Conservation (phyloP, 1,284 basidiomycete species). For the Ustilago xerochloae region DNA sequence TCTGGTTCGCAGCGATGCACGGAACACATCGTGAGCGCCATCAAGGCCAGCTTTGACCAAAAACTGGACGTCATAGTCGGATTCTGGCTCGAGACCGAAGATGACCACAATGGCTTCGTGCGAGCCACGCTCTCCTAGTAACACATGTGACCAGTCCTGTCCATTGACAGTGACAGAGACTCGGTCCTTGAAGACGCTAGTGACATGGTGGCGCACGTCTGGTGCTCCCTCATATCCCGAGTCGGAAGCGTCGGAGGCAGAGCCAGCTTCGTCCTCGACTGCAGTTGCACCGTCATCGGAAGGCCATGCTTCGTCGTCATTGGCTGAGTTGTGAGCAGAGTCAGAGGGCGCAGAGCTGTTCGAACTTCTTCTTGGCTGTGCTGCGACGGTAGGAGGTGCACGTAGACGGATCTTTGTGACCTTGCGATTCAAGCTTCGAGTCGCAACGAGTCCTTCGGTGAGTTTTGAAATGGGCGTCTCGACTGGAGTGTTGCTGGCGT, state of each 20-base stretch:
- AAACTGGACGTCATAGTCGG: constrained; percentile 55
- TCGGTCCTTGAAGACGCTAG: constrained; percentile 49
- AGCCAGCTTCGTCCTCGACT: constrained; percentile 47
- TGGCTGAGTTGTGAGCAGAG: constrained; percentile 32
- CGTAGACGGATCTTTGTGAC: constrained; percentile 53
- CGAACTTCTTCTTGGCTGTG: constrained; percentile 38
- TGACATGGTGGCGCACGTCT: constrained; percentile 26
- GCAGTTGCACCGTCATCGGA: constrained; percentile 54
- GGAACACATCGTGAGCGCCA: constrained; percentile 28
- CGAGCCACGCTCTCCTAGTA: constrained; percentile 52
- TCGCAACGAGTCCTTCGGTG: constrained; percentile 52
- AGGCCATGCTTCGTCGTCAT: constrained; percentile 51
- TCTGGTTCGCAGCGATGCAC: constrained; percentile 29
- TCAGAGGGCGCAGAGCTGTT: constrained; percentile 41
- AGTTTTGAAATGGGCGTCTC: constrained; percentile 44
- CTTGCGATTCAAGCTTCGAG: constrained; percentile 51
- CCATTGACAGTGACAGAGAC: constrained; percentile 58
- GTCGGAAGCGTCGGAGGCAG: constrained; percentile 51
- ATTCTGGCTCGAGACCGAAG: constrained; percentile 55
- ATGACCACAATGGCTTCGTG: constrained; percentile 63
- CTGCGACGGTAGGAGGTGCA: constrained; percentile 29
- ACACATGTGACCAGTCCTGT: constrained; percentile 55
- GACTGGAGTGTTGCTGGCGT: not conserved
- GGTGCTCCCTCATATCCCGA: constrained; percentile 35
- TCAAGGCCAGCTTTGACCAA: constrained; percentile 47